Percentiles rank a stretch among this genome's conserved stretches.
phyloP scores from a whole-genome alignment of 208 protist species.

The Trypanosoma theileri region DNA sequence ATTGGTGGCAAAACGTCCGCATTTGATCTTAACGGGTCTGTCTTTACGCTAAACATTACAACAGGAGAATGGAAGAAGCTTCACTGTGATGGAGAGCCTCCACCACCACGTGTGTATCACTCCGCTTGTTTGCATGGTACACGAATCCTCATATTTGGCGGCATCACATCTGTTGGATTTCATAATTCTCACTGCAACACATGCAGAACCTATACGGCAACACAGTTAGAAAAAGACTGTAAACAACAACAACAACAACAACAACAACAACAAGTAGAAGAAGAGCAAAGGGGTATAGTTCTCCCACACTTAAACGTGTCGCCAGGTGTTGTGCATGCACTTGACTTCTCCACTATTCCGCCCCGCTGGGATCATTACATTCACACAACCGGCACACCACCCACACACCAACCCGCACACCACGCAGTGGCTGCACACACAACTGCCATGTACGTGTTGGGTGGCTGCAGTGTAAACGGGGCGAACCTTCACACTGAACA shows the following conservation, averaged over 20 bases:
- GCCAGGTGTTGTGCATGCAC: conserved; percentile 1
- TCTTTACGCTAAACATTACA: conserved; percentile 12
- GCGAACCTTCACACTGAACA: neutral
- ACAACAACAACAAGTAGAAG: too few relatives aligned
- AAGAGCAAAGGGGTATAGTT: neutral
- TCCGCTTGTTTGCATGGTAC: conserved; percentile 16
- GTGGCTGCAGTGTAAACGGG: conserved; percentile 25
- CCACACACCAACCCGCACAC: conserved; percentile 22
- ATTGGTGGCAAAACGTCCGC: conserved; percentile 26
- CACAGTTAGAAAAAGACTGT: neutral
- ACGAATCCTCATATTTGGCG: conserved; percentile 20
- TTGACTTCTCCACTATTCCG: conserved; percentile 12
- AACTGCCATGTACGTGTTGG: conserved; percentile 24
- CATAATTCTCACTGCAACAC: conserved; percentile 32
- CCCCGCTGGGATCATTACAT: conserved; percentile 21
- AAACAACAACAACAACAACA: too few relatives aligned
- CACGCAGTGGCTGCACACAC: conserved; percentile 17
- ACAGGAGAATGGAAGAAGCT: conserved; percentile 9
- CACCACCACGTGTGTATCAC: conserved; percentile 24
- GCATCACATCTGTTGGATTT: conserved; percentile 23
- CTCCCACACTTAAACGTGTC: neutral
- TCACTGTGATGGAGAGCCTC: conserved; percentile 6
- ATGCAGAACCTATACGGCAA: conserved; percentile 20
- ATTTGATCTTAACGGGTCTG: conserved; percentile 18
- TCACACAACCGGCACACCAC: conserved; percentile 1